Evolutionary conservation across 768 basidiomycete species (phyloP), one percentile per base, ranked within the genome.

Genomic region (Suillus fuscotomentosus): DNA sequence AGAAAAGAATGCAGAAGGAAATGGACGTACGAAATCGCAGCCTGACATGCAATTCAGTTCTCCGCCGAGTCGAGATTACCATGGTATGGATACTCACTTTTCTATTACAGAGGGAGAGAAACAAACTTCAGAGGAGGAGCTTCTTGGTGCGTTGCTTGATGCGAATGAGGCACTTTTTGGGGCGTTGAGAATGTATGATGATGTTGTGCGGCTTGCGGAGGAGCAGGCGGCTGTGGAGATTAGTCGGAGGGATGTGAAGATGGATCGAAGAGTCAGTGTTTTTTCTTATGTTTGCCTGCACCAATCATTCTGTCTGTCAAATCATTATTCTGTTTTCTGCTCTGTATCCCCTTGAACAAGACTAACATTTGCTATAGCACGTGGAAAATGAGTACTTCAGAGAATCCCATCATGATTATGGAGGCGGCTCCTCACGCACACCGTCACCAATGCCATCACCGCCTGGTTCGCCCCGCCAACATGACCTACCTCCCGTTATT

Each of bases 121-220:
- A 62, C 72, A 80, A 63, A 94, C 94, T 0, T 72, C 77, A 10
- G 93, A 95, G 74, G 93, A 95, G 72, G 79, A 87, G 68, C 82
- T 95, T 6, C 80, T 96, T 42, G 89, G 84, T 9, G 84, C 85
- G 15, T 77, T 96, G 64, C 82, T 97, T 22, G 85, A 80, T 22
- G 90, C 94, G 6, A 89, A 95, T 72, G 88, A 82, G 61, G 87
- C 87, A 53, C 81, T 96, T 31, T 66, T 88, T 3, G 87, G 85
- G 43, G 90, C 87, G 2, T 73, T 95, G 63, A 79, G 82, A 60
- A 85, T 91, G 70, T 88, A 94, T 69, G 90, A 94, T 13, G 94
- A 97, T 70, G 78, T 94, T 42, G 83, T 88, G 66, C 81, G 88
- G 24, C 81, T 94, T 20, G 92, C 83, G 15, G 72, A 82, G 42